Base-by-base conservation (phyloP, 164 flowering plant species). In the Sedum album region DNA sequence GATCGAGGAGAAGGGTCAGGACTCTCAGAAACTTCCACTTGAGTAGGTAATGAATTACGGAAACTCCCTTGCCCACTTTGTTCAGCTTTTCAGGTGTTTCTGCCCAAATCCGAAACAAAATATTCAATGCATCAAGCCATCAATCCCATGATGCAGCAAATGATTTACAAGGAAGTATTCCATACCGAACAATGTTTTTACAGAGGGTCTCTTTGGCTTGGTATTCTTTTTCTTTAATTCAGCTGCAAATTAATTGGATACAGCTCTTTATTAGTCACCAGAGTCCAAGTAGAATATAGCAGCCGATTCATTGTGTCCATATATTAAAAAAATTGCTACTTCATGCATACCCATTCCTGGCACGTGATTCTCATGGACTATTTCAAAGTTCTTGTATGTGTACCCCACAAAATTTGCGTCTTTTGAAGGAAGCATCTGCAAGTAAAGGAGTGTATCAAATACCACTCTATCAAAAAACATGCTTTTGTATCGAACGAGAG, bases 371-470 rank as follows among this genome's bases (percentile, higher is more conserved):
- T 85, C 92, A 74, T 85, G 80, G 70, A 85, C 82, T 73, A 85
- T 83, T 75, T 87, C 87, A 70, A 85, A 85, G 73, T 84, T 86
- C 77, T 86, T 84, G 70, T 85, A 86, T 1, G 88, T 84, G 76
- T 84, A 84, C n/a, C 91, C 91, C 36, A 87, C 86, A 74, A 87
- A 87, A 71, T 85, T 87, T 26, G 84, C 68, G 72, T 87, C 88
- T 77, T 85, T 85, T 17, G 88, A 87, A 30, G 92, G 84, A 17
- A 85, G 85, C 89, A 87, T 85, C 91, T 87, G 81, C 72, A 76
- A 14, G 30, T 48, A 25, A 68, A 57, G 31, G 68, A 51, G n/a
- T 41, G 21, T 30, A 14, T 55, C 20, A 28, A 33, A 41, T 33
- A 21, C 35, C 25, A 69, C 13, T 6, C 31, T 35, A 13, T 0